Evolutionary conservation across 257 asterid species (phyloP).

Genomic region (Henckelia pumila): DNA sequence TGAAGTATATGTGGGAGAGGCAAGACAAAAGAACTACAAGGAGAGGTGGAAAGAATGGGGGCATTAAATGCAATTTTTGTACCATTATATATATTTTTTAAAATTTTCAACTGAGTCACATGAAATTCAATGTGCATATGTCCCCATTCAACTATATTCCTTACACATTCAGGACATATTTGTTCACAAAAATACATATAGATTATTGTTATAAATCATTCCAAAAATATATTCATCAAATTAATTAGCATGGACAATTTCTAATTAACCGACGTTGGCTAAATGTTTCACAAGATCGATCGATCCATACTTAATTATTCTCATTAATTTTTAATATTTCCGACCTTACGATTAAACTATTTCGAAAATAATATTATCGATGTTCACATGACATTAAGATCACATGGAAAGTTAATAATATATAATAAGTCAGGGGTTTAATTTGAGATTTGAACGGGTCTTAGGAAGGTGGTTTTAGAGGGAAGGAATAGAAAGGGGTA

Average conservation of each 20-base stretch:
- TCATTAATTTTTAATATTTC: no score
- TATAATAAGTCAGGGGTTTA: neutral
- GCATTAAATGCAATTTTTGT: slow-evolving; percentile 34
- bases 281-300: no score
- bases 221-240: neutral
- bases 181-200: neutral
- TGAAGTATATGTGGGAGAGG: slow-evolving; percentile 39
- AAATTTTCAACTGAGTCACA: neutral
- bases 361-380: no score
- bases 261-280: no score
- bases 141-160: neutral
- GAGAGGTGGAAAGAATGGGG: slow-evolving; percentile 32
- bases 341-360: no score
- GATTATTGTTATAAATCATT: neutral
- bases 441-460: slow-evolving; percentile 36
- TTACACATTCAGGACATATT: neutral
- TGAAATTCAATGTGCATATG: neutral
- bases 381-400: neutral
- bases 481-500: slow-evolving; percentile 24
- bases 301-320: no score
- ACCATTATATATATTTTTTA: no score
- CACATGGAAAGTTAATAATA: no score
- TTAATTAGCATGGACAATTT: no score
- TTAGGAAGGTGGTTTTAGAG: slow-evolving; percentile 9
- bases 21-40: slow-evolving; percentile 15